Base-by-base conservation (phyloP, 768 basidiomycete species). In the Piloderma croceum region DNA sequence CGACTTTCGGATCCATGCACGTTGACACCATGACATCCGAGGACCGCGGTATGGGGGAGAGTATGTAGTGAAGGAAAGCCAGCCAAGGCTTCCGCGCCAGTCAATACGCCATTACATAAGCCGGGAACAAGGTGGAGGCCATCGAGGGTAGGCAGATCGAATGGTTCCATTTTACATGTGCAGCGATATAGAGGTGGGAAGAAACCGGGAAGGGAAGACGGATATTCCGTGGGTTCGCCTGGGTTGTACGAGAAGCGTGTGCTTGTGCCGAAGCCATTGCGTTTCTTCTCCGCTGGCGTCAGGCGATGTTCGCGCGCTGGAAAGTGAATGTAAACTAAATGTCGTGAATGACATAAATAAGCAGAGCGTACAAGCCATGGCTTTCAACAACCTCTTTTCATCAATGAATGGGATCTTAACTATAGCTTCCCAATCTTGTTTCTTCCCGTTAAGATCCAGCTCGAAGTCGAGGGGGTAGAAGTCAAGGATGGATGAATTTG, bases 391-490 rank as follows among this genome's bases (percentile, higher is more conserved):
- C 38, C 90, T 71, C 9, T 64, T 50, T 59, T 93, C 80, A 34
- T 96, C 82, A 45, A 99, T 97, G 62, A 99, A 99, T 0, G 96
- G 96, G 49, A 99, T 97, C 67, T 98, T 98, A 39, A 99, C 91
- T 37, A 98, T 79, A 0, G 96, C 94, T 60, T 99, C 96, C 96
- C 96, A 99, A 19, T 97, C 94, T 50, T 86, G 83, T 59, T 92
- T 98, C 75, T 99, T 99, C 23, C 96, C 96, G 50, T 99, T 98
- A 56, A 96, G 63, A 65, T 99, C 96, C 48, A 77, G 80, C 48
- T 90, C 91, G 49, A 98, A 98, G 38, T 91, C 82, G 12, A 70
- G 49, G 3, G 96, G 96, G 59, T 99, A 99, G 68, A 98, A 98
- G 56, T 94, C 90, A 35, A 90, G 58, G 50, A 99, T 96, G 0